A percentile compares a stretch with the other conserved stretches of the same genome.
phyloP scores from a whole-genome alignment of 768 basidiomycete species.

The Leccinum subgranulosum region DNA sequence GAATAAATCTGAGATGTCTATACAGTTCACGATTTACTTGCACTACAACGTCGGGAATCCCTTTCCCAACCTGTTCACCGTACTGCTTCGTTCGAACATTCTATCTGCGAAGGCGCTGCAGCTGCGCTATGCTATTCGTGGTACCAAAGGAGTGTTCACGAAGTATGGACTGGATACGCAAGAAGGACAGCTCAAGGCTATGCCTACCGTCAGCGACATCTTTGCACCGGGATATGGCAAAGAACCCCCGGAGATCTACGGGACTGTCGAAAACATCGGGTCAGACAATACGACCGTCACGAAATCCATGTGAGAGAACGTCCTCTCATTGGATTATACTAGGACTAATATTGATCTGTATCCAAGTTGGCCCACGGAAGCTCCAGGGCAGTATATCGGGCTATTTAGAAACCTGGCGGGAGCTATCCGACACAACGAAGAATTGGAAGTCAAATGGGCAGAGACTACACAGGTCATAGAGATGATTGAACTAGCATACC shows the following conservation, averaged over 20 bases:
- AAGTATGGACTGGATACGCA: constrained; percentile 80
- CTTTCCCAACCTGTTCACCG: constrained; percentile 55
- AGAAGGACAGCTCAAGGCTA: constrained; percentile 69
- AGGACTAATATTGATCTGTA: constrained; percentile 10
- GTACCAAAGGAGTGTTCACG: constrained; percentile 65
- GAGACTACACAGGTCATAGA: constrained; percentile 70
- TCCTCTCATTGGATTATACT: constrained; percentile 19
- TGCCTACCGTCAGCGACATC: constrained; percentile 45
- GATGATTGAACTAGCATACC: constrained; percentile 71
- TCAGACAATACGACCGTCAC: constrained; percentile 38
- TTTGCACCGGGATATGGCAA: constrained; percentile 48
- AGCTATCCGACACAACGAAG: constrained; percentile 53
- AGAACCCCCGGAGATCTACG: constrained; percentile 64
- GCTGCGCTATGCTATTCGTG: constrained; percentile 68
- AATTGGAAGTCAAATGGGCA: constrained; percentile 66
- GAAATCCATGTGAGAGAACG: constrained; percentile 32
- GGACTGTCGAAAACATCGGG: constrained; percentile 54
- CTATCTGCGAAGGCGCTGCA: constrained; percentile 67
- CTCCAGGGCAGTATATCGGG: constrained; percentile 55
- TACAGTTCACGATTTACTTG: constrained; percentile 51
- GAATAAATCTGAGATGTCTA: background rate
- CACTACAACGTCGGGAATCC: constrained; percentile 43
- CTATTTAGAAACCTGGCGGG: constrained; percentile 66
- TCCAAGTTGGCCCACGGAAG: constrained; percentile 60
- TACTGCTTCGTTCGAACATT: constrained; percentile 64